Evolutionary conservation across 495 filamentous ascomycete genomes (phyloP).

Genomic region (Penicillium macrosclerotiorum): DNA sequence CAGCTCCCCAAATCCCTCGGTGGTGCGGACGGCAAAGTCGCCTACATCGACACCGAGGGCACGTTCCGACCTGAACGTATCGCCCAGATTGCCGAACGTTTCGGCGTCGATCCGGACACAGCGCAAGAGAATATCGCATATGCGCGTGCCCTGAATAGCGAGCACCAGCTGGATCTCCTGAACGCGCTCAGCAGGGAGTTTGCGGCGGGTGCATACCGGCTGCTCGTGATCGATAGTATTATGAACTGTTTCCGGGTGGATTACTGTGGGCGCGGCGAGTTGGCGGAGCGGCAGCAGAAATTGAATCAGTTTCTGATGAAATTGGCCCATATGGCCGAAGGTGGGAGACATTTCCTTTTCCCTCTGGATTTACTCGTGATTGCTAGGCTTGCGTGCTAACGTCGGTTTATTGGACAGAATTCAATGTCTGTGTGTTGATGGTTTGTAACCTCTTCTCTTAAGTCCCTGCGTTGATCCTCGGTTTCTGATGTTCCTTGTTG

Average conservation of each 20-base stretch:
- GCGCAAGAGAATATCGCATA: conserved; percentile 76
- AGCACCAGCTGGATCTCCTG: conserved; percentile 72
- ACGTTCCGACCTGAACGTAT: conserved; percentile 75
- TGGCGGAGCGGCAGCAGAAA: conserved; percentile 75
- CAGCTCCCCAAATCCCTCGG: conserved; percentile 61
- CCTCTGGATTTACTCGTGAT: not conserved
- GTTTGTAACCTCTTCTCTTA: conserved; percentile 36
- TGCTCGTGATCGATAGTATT: conserved; percentile 76
- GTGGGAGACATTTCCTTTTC: conserved; percentile 25
- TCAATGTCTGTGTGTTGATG: conserved; percentile 76
- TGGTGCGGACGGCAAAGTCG: conserved; percentile 75
- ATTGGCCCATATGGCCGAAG: conserved; percentile 72
- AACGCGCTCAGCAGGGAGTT: conserved; percentile 66
- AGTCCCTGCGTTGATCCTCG: no score
- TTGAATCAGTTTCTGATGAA: conserved; percentile 68
- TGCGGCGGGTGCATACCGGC: conserved; percentile 64
- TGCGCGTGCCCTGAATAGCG: conserved; percentile 69
- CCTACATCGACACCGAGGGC: conserved; percentile 80
- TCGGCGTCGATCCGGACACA: conserved; percentile 62
- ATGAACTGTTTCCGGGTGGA: conserved; percentile 79
- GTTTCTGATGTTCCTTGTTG: not conserved
- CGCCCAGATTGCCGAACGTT: conserved; percentile 71
- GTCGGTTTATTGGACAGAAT: conserved; percentile 47
- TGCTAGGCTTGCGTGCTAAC: conserved; percentile 4
- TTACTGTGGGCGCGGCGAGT: conserved; percentile 70